phyloP scores from a whole-genome alignment of 2,329 filamentous ascomycete genomes.

The Cryphonectria naterciae region DNA sequence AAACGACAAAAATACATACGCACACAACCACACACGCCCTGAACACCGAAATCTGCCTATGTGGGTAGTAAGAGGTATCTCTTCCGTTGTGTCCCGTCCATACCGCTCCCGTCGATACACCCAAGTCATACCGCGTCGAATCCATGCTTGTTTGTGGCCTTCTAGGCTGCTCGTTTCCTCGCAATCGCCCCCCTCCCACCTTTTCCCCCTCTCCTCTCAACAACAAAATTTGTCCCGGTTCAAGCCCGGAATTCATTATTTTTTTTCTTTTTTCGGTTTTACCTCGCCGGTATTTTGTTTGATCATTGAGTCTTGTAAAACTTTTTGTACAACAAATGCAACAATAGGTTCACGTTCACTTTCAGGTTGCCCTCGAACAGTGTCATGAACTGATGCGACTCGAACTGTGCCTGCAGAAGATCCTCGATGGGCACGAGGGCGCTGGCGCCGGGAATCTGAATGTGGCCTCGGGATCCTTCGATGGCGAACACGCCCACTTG shows the following conservation, averaged over 20 bases:
- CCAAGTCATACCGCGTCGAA: constrained; percentile 22
- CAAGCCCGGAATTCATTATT: background rate
- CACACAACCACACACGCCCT: constrained; percentile 8
- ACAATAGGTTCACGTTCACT: constrained; percentile 93
- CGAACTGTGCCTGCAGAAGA: constrained; percentile 93
- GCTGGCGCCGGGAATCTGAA: constrained; percentile 94
- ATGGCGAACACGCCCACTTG: constrained; percentile 92
- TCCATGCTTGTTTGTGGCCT: background rate
- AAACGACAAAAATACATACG: background rate
- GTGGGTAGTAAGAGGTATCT: constrained; percentile 24
- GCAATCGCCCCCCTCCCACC: background rate
- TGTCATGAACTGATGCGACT: constrained; percentile 94
- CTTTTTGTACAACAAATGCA: constrained; percentile 98
- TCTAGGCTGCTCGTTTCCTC: background rate
- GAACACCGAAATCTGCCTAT: constrained; percentile 25
- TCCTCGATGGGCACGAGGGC: constrained; percentile 90
- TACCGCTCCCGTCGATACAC: constrained; percentile 16
- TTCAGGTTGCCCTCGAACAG: constrained; percentile 84
- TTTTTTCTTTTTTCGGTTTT: background rate
- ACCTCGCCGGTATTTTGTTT: background rate
- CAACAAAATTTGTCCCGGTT: background rate
- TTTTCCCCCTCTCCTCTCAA: no score
- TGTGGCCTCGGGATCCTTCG: constrained; percentile 86
- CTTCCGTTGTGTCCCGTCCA: constrained; percentile 15
- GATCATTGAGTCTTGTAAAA: constrained; percentile 78